A percentile compares a stretch with the other conserved stretches of the same genome.
Evolutionary conservation across 257 asterid genomes (phyloP).

Genomic region (Euphrasia confusa): DNA sequence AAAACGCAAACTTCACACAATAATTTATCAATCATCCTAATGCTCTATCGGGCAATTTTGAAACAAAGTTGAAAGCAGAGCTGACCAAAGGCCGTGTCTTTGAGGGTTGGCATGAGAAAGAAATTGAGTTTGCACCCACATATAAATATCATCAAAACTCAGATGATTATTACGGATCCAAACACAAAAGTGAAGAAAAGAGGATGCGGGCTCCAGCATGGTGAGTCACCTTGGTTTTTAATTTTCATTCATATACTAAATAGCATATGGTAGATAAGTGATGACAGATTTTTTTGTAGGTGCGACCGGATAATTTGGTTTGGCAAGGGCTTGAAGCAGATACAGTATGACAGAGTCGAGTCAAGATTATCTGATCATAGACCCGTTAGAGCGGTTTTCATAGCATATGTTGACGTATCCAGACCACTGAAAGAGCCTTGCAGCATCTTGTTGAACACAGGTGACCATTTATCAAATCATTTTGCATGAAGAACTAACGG

Average conservation of each 20-base stretch:
- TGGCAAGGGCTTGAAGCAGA: slow-evolving; percentile 56
- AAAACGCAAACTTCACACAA: slow-evolving; percentile 9
- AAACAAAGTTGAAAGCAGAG: slow-evolving; percentile 56
- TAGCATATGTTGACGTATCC: slow-evolving; percentile 35
- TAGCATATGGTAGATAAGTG: slow-evolving; percentile 13
- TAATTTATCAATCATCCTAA: slow-evolving; percentile 22
- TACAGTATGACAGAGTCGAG: slow-evolving; percentile 46
- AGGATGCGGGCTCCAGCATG: slow-evolving; percentile 58
- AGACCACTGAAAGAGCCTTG: slow-evolving; percentile 22
- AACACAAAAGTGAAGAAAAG: slow-evolving; percentile 32
- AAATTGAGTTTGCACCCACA: slow-evolving; percentile 57
- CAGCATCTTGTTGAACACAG: slow-evolving; percentile 23
- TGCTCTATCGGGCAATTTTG: slow-evolving; percentile 24
- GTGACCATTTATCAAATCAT: slow-evolving; percentile 13
- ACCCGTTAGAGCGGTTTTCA: slow-evolving; percentile 52
- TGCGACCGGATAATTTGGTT: slow-evolving; percentile 65
- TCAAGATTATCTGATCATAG: slow-evolving; percentile 60
- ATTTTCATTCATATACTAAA: slow-evolving; percentile 1
- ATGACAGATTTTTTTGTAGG: slow-evolving; percentile 34
- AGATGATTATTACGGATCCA: slow-evolving; percentile 49
- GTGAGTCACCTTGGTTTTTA: slow-evolving; percentile 33
- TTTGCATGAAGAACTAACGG: no score
- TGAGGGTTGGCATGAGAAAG: slow-evolving; percentile 58
- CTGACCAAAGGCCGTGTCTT: slow-evolving; percentile 43
- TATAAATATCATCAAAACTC: slow-evolving; percentile 51